These are phyloP conservation scores for Chlamydomonas incerta DNA, from an alignment of 139 green algal genomes.

Conservation along the genomic window DNA sequence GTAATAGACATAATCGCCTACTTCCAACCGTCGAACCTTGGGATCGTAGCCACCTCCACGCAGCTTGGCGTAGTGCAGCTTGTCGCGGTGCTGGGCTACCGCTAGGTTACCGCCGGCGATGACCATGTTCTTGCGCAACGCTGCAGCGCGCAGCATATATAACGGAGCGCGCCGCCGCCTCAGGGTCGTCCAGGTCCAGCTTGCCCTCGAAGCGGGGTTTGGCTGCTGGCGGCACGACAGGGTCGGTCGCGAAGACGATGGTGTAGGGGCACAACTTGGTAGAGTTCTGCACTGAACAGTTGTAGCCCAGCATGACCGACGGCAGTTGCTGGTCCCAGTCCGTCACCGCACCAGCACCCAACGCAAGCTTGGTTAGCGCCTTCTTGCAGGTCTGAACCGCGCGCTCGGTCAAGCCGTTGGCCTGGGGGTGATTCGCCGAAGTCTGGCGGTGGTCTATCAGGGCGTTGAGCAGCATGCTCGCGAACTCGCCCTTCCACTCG, in stretches of 20 bases:
- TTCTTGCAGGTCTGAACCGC: conserved; percentile 52
- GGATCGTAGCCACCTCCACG: not conserved
- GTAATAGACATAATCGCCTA: conserved; percentile 47
- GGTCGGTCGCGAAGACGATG: not conserved
- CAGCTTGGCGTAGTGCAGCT: conserved; percentile 15
- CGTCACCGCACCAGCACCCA: too few relatives aligned
- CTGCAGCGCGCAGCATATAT: too few relatives aligned
- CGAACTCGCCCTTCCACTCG: conserved; percentile 50
- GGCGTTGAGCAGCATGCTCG: not conserved
- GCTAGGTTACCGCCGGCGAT: too few relatives aligned
- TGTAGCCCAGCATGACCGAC: conserved; percentile 43
- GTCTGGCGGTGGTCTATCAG: conserved; percentile 52
- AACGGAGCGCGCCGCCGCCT: too few relatives aligned
- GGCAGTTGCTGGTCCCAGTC: conserved; percentile 2
- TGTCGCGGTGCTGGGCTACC: conserved; percentile 50
- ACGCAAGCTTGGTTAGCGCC: not conserved
- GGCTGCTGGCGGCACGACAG: conserved; percentile 26
- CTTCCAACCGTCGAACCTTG: not conserved
- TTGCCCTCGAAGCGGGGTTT: not conserved
- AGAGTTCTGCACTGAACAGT: conserved; percentile 19
- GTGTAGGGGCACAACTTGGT: conserved; percentile 24
- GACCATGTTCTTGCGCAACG: too few relatives aligned
- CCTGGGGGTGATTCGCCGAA: too few relatives aligned
- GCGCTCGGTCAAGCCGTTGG: too few relatives aligned
- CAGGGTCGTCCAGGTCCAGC: conserved; percentile 18